Conservation (phyloP, 2,329 filamentous ascomycete species). For the Xylaria sp. region DNA sequence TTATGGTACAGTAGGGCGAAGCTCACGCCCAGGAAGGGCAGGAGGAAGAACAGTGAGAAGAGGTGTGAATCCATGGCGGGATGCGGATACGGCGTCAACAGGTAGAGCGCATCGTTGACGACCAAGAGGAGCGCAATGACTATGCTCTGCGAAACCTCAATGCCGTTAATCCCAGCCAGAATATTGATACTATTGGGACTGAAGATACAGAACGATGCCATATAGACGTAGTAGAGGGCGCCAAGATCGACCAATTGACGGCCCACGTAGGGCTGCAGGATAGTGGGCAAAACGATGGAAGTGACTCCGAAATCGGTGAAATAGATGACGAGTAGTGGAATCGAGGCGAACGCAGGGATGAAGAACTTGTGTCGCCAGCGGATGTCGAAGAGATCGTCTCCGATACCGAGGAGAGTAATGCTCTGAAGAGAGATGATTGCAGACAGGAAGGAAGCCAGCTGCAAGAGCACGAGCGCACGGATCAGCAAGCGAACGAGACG, state of each 20-base stretch:
- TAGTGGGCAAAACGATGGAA: constrained; percentile 83
- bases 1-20: constrained; percentile 83
- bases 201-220: constrained; percentile 95
- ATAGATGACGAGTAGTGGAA: constrained; percentile 93
- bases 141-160: constrained; percentile 91
- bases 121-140: constrained; percentile 80
- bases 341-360: constrained; percentile 88
- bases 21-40: constrained; percentile 92
- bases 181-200: constrained; percentile 99
- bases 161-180: constrained; percentile 97
- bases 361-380: constrained; percentile 98
- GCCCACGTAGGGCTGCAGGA: constrained; percentile 77
- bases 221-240: constrained; percentile 87
- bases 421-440: constrained; percentile 89
- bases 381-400: constrained; percentile 96
- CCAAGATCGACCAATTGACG: constrained; percentile 74
- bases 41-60: constrained; percentile 89
- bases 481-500: too few relatives aligned
- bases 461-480: background rate
- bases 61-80: constrained; percentile 93
- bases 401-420: constrained; percentile 84
- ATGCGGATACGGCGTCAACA: constrained; percentile 77
- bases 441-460: constrained; percentile 92
- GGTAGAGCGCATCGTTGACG: constrained; percentile 83
- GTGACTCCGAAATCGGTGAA: constrained; percentile 98